Percentiles rank a stretch among this genome's conserved stretches.
phyloP scores from a whole-genome alignment of 2,329 filamentous ascomycete genomes.

The Diaporthe aspalathi region DNA sequence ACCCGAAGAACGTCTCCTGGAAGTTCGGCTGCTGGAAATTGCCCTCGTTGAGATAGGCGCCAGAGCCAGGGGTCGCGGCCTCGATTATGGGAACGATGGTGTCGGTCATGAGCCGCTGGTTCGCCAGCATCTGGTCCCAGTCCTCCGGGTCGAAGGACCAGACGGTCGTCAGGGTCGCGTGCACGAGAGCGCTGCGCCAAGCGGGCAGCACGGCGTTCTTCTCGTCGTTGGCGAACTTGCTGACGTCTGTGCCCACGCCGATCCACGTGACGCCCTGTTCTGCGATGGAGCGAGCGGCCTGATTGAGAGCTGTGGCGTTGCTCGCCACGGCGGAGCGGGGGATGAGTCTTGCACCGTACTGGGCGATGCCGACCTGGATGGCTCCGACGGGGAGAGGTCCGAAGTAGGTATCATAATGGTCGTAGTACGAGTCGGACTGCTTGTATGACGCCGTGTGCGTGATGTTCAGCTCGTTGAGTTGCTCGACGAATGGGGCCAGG shows the following conservation, averaged over 20 bases:
- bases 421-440: conserved; percentile 48
- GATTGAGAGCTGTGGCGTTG: conserved; percentile 39
- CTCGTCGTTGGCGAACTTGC: conserved; percentile 40
- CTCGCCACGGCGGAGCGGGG: conserved; percentile 49
- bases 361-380: conserved; percentile 62
- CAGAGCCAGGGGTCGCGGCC: conserved; percentile 45
- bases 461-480: conserved; percentile 52
- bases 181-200: conserved; percentile 51
- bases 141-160: conserved; percentile 51
- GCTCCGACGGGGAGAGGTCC: conserved; percentile 55
- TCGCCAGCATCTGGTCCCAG: conserved; percentile 45
- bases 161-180: conserved; percentile 46
- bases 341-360: conserved; percentile 57
- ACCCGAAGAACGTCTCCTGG: conserved; percentile 48
- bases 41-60: conserved; percentile 52
- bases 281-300: conserved; percentile 48
- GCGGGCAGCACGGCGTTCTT: conserved; percentile 53
- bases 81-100: conserved; percentile 43
- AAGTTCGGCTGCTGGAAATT: conserved; percentile 48
- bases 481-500: conserved; percentile 58
- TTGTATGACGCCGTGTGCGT: conserved; percentile 52
- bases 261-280: conserved; percentile 48
- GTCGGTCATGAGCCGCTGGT: conserved; percentile 45
- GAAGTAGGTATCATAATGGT: conserved; percentile 57
- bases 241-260: conserved; percentile 45